A percentile compares a stretch with the other conserved stretches of the same genome.
These are phyloP conservation scores for Trichoderma afroharzianum DNA, from an alignment of 2,329 filamentous ascomycete genomes.

Conservation along the genomic window DNA sequence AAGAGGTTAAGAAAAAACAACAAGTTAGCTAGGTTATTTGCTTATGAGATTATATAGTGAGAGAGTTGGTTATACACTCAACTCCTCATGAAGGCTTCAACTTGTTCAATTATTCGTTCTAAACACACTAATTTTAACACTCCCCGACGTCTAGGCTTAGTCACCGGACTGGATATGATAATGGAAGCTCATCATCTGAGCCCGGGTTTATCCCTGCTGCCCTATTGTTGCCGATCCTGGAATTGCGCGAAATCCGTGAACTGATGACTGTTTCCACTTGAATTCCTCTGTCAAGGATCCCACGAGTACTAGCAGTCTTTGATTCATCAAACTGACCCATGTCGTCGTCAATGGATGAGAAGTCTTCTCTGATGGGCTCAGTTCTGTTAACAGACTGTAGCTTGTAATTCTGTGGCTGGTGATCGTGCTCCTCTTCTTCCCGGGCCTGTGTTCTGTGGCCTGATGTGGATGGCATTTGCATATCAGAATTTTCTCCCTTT, in stretches of 20 bases:
- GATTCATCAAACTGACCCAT: neutral
- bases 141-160: neutral
- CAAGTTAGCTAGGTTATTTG: neutral
- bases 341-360: constrained; percentile 6
- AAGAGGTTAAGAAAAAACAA: neutral
- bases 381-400: neutral
- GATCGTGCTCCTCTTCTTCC: neutral
- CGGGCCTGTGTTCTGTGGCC: neutral
- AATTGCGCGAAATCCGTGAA: neutral
- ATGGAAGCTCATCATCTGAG: constrained; percentile 1
- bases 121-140: neutral
- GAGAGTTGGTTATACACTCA: neutral
- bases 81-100: neutral
- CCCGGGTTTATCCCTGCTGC: neutral
- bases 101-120: neutral
- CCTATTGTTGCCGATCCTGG: neutral
- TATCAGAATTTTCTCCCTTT: neutral
- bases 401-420: neutral
- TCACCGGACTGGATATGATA: constrained; percentile 12
- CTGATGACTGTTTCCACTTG: constrained; percentile 5
- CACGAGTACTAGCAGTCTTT: neutral
- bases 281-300: neutral
- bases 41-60: neutral
- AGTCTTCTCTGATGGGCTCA: neutral
- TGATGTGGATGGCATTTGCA: neutral